These are phyloP conservation scores for Imleria badia DNA, from an alignment of 768 basidiomycete genomes.

Conservation along the genomic window DNA sequence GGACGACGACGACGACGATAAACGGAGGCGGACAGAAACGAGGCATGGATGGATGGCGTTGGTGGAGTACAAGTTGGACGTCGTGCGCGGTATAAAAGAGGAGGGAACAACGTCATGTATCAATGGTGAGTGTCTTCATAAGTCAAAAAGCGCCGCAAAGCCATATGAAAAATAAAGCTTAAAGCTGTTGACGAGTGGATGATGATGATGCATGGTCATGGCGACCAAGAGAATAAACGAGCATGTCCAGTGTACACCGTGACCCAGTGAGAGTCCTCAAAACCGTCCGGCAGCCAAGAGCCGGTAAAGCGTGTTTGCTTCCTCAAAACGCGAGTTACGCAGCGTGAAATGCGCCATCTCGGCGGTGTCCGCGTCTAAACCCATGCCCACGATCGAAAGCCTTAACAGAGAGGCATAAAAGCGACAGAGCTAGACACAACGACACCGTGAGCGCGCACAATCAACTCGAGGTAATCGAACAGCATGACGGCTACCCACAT, in stretches of 20 bases:
- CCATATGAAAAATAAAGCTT: slow-evolving; percentile 4
- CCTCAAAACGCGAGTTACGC: slow-evolving; percentile 69
- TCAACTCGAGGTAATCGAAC: not conserved
- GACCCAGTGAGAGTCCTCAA: slow-evolving; percentile 8
- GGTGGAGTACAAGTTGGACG: too few relatives aligned
- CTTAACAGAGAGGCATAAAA: slow-evolving; percentile 75
- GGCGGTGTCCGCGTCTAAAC: slow-evolving; percentile 64
- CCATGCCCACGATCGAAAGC: slow-evolving; percentile 58
- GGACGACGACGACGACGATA: not conserved
- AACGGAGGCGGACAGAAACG: not conserved
- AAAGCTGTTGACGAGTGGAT: not conserved
- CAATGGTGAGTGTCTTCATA: slow-evolving; percentile 10
- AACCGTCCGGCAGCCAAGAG: slow-evolving; percentile 47
- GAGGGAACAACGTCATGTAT: not conserved
- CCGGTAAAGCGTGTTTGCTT: slow-evolving; percentile 73
- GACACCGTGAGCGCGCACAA: slow-evolving; percentile 2
- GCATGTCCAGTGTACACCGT: not conserved
- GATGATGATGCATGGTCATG: not conserved
- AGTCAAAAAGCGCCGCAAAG: slow-evolving; percentile 15
- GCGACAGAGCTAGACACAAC: slow-evolving; percentile 58
- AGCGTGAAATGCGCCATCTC: slow-evolving; percentile 81
- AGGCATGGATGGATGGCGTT: not conserved
- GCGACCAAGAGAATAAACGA: not conserved
- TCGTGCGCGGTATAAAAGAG: slow-evolving; percentile 4
- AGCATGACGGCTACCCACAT: slow-evolving; percentile 44